These are phyloP conservation scores for Tolypocladium nubicola DNA, from an alignment of 2,329 filamentous ascomycete species.

Conservation along the genomic window DNA sequence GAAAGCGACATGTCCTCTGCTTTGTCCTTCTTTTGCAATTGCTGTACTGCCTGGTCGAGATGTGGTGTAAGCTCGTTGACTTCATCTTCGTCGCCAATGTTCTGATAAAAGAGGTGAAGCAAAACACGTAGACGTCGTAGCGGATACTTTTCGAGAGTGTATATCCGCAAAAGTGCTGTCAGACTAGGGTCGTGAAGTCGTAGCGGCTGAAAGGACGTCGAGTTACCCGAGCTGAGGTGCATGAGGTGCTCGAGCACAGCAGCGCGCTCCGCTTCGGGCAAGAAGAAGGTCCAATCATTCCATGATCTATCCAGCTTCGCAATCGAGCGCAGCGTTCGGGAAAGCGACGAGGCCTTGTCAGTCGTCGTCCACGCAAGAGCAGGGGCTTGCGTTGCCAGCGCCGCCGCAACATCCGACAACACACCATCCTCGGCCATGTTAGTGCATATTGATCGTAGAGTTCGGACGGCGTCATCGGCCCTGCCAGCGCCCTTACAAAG, in stretches of 20 bases:
- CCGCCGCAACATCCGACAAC: conserved; percentile 39
- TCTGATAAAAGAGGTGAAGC: conserved; percentile 35
- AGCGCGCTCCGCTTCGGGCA: conserved; percentile 40
- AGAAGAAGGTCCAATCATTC: conserved; percentile 44
- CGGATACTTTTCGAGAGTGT: conserved; percentile 38
- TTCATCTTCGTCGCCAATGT: conserved; percentile 32
- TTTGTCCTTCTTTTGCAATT: conserved; percentile 23
- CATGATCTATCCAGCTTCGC: conserved; percentile 47
- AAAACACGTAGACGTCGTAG: conserved; percentile 42
- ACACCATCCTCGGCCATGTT: conserved; percentile 49
- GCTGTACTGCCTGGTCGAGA: conserved; percentile 24
- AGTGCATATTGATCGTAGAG: conserved; percentile 50
- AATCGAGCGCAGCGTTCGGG: conserved; percentile 47
- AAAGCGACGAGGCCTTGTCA: conserved; percentile 41
- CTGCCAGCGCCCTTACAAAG: conserved; percentile 42
- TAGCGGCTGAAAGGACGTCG: conserved; percentile 21
- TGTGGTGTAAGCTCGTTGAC: conserved; percentile 28
- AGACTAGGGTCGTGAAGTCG: conserved; percentile 34
- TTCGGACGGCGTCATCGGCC: conserved; percentile 45
- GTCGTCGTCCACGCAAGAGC: conserved; percentile 40
- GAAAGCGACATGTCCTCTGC: conserved; percentile 34
- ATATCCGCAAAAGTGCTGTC: conserved; percentile 36
- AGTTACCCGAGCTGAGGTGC: conserved; percentile 32
- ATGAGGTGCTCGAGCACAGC: conserved; percentile 52
- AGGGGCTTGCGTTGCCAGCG: conserved; percentile 39